A percentile compares a stretch with the other conserved stretches of the same genome.
These are phyloP conservation scores for Hanseniaspora valbyensis DNA, from an alignment of 805 yeast genomes.

Conservation along the genomic window DNA sequence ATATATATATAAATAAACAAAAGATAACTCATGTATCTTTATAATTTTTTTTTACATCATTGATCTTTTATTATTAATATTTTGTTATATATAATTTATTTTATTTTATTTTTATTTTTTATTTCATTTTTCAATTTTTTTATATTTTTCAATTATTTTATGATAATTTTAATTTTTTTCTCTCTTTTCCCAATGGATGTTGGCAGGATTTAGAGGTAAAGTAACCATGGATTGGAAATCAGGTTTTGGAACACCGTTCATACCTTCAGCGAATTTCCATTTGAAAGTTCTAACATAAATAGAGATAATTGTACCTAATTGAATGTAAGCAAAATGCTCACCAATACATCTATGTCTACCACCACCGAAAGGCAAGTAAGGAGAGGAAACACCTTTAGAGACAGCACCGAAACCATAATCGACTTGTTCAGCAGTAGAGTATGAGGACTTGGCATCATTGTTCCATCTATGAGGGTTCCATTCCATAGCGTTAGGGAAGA, in stretches of 20 bases:
- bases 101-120: no score
- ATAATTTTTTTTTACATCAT: no score
- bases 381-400: conserved; percentile 89
- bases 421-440: conserved; percentile 33
- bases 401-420: conserved; percentile 97
- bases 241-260: conserved; percentile 43
- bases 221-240: conserved; percentile 91
- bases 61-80: no score
- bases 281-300: conserved; percentile 63
- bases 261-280: conserved; percentile 57
- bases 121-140: no score
- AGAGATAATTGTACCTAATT: conserved; percentile 73
- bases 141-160: neutral
- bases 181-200: conserved; percentile 63
- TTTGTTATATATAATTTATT: no score
- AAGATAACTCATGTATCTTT: no score
- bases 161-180: neutral
- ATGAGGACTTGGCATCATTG: conserved; percentile 29
- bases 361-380: conserved; percentile 96
- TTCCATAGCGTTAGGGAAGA: conserved; percentile 61
- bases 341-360: conserved; percentile 99
- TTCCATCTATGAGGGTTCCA: conserved; percentile 90
- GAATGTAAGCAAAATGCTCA: conserved; percentile 93
- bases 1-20: no score
- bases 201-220: conserved; percentile 70